Conservation (phyloP, 2,329 filamentous ascomycete species). For the Clarireedia paspali region DNA sequence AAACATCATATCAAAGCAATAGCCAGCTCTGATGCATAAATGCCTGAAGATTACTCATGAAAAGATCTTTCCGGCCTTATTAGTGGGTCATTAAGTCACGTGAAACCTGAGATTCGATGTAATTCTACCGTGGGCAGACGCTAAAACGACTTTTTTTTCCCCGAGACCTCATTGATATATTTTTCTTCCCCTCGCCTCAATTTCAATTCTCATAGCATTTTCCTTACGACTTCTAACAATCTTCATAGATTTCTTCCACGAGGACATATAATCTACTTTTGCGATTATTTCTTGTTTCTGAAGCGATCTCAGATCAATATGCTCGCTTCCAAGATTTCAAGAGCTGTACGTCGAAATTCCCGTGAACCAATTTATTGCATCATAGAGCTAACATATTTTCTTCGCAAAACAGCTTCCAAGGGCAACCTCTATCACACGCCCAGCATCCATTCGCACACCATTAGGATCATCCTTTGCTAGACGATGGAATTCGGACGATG, state of each 20-base stretch:
- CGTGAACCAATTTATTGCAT: conserved; percentile 12
- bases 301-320: conserved; percentile 41
- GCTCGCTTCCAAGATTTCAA: conserved; percentile 64
- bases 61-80: not conserved
- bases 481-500: conserved; percentile 65
- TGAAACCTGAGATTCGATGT: conserved; percentile 1
- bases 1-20: not conserved
- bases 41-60: not conserved
- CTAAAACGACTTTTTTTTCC: conserved; percentile 10
- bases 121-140: conserved; percentile 5
- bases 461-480: conserved; percentile 66
- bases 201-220: not conserved
- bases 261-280: conserved; percentile 2
- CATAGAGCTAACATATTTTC: conserved; percentile 18
- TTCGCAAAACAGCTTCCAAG: conserved; percentile 59
- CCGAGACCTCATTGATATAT: conserved; percentile 2
- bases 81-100: not conserved
- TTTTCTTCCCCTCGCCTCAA: conserved; percentile 6
- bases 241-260: conserved; percentile 13
- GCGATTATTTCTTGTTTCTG: conserved; percentile 14
- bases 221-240: not conserved
- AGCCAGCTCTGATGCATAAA: not conserved
- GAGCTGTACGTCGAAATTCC: conserved; percentile 57
- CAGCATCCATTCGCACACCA: conserved; percentile 61
- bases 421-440: conserved; percentile 61